Evolutionary conservation across 495 filamentous ascomycete species (phyloP).

Genomic region (Aspergillus ostianus): DNA sequence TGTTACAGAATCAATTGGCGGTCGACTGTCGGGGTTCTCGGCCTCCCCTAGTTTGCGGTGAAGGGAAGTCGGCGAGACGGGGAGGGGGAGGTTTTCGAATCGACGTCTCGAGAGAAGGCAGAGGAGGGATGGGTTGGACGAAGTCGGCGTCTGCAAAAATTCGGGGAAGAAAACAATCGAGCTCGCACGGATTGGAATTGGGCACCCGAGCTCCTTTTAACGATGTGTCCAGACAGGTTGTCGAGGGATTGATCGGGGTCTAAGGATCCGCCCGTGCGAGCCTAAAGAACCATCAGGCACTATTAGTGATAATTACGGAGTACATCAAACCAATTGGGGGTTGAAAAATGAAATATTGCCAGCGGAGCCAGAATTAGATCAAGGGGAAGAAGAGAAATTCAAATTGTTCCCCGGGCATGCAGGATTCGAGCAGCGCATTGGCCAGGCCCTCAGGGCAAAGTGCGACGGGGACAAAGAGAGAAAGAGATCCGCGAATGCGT

Average conservation of each 20-base stretch:
- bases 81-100: background rate
- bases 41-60: background rate
- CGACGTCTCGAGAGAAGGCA: background rate
- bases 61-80: background rate
- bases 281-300: conserved; percentile 3
- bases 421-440: conserved; percentile 11
- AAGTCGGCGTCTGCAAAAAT: background rate
- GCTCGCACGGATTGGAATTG: background rate
- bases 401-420: conserved; percentile 1
- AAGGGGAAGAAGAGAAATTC: conserved; percentile 4
- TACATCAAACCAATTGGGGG: conserved; percentile 2
- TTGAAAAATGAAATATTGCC: background rate
- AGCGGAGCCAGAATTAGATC: background rate
- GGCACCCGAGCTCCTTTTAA: conserved; percentile 5
- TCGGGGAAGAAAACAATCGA: conserved; percentile 7
- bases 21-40: background rate
- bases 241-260: conserved; percentile 2
- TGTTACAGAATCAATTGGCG: background rate
- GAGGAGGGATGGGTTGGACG: background rate
- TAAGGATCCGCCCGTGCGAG: conserved; percentile 5
- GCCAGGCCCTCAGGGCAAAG: conserved; percentile 7
- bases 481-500: conserved; percentile 9
- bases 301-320: conserved; percentile 10
- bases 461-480: conserved; percentile 7
- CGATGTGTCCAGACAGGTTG: background rate